Evolutionary conservation across 208 protist species (phyloP).

Genomic region (Leishmania lainsoni): DNA sequence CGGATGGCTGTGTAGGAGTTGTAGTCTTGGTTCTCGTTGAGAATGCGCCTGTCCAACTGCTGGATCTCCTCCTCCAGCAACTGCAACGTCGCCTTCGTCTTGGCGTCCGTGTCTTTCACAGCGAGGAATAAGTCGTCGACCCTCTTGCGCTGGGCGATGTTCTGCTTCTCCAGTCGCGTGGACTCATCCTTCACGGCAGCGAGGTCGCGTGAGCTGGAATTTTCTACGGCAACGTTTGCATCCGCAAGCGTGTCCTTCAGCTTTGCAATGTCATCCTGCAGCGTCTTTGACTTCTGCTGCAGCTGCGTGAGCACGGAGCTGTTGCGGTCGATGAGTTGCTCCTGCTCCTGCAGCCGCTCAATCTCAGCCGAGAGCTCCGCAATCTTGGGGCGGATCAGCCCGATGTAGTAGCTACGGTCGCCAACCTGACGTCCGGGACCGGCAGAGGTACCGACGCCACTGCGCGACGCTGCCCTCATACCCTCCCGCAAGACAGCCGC

Average conservation of each 20-base stretch:
- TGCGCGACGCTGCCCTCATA: constrained; percentile 79
- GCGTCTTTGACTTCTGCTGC: constrained; percentile 69
- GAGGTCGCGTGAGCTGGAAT: constrained; percentile 56
- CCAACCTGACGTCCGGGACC: constrained; percentile 88
- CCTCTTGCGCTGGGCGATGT: constrained; percentile 63
- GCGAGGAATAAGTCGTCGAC: constrained; percentile 86
- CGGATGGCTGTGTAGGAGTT: constrained; percentile 68
- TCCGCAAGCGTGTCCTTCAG: constrained; percentile 83
- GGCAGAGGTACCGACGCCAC: constrained; percentile 62
- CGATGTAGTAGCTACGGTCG: constrained; percentile 91
- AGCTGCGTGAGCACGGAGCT: constrained; percentile 72
- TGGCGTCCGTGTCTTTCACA: constrained; percentile 74
- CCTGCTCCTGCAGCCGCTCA: constrained; percentile 84
- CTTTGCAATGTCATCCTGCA: constrained; percentile 77
- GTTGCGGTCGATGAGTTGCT: constrained; percentile 82
- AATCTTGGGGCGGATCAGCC: constrained; percentile 87
- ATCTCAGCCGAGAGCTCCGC: constrained; percentile 88
- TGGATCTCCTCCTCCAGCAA: constrained; percentile 81
- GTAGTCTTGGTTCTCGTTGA: constrained; percentile 81
- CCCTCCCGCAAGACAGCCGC: constrained; percentile 82
- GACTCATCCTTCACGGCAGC: constrained; percentile 73
- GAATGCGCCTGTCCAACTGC: constrained; percentile 72
- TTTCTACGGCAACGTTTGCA: constrained; percentile 61
- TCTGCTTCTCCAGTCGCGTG: constrained; percentile 68
- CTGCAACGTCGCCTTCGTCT: constrained; percentile 62